phyloP scores from a whole-genome alignment of 2,329 filamentous ascomycete species.

The Hansfordia pulvinata region DNA sequence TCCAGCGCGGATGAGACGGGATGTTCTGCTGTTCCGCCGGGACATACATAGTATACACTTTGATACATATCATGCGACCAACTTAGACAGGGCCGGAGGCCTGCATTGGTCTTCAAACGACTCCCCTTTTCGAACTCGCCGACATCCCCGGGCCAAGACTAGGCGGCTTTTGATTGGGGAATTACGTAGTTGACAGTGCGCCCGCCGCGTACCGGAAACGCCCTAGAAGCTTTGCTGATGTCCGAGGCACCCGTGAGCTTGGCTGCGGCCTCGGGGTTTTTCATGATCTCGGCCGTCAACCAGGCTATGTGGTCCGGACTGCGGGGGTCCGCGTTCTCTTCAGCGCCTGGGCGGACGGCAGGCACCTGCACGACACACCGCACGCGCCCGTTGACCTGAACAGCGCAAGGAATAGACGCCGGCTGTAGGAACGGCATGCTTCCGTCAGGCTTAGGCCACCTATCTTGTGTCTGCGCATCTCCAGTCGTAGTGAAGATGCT shows the following conservation, averaged over 20 bases:
- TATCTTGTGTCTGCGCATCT: constrained; percentile 18
- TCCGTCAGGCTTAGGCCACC: constrained; percentile 46
- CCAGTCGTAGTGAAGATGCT: constrained; percentile 22
- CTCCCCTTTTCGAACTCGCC: too few relatives aligned
- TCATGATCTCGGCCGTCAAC: constrained; percentile 46
- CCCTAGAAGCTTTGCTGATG: constrained; percentile 19
- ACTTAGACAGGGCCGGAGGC: too few relatives aligned
- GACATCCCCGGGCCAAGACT: too few relatives aligned
- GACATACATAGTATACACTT: too few relatives aligned
- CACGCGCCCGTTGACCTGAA: constrained; percentile 72
- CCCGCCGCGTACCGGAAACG: constrained; percentile 35
- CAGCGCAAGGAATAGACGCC: constrained; percentile 41
- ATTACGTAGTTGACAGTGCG: constrained; percentile 65
- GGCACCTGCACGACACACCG: constrained; percentile 55
- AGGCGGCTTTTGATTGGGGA: constrained; percentile 8
- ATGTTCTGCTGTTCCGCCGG: too few relatives aligned
- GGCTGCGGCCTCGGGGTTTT: constrained; percentile 43
- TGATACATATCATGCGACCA: too few relatives aligned
- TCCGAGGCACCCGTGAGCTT: constrained; percentile 37
- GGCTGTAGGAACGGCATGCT: constrained; percentile 34
- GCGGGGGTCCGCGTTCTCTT: constrained; percentile 19
- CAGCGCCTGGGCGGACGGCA: constrained; percentile 26
- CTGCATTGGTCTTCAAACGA: too few relatives aligned
- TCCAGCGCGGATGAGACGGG: too few relatives aligned
- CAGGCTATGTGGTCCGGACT: constrained; percentile 42